Evolutionary conservation across 2,329 filamentous ascomycete genomes (phyloP).

Genomic region (Sarocladium brachiariae): DNA sequence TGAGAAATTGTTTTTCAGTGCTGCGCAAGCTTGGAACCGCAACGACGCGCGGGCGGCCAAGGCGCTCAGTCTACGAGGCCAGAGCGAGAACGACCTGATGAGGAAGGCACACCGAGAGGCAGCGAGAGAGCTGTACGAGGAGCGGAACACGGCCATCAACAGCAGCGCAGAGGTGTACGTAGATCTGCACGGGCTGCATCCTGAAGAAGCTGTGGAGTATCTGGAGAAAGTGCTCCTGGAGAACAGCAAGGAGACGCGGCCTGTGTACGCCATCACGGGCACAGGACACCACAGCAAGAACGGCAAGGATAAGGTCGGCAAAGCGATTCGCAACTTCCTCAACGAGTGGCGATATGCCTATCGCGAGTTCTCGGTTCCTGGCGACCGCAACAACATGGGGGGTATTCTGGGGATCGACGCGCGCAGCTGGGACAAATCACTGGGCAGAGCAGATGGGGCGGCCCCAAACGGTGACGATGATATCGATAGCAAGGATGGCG

Average conservation of each 20-base stretch:
- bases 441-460: slow-evolving; percentile 37
- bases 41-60: slow-evolving; percentile 96
- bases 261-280: slow-evolving; percentile 92
- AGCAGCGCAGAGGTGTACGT: slow-evolving; percentile 74
- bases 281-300: slow-evolving; percentile 98
- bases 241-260: slow-evolving; percentile 64
- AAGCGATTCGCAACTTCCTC: slow-evolving; percentile 82
- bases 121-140: slow-evolving; percentile 84
- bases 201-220: slow-evolving; percentile 93
- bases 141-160: slow-evolving; percentile 68
- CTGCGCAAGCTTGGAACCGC: slow-evolving; percentile 96
- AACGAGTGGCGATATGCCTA: slow-evolving; percentile 96
- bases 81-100: slow-evolving; percentile 97
- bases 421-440: slow-evolving; percentile 58
- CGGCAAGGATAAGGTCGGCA: slow-evolving; percentile 96
- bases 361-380: slow-evolving; percentile 91
- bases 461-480: slow-evolving; percentile 28
- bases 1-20: slow-evolving; percentile 43
- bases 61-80: slow-evolving; percentile 84
- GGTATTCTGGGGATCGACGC: slow-evolving; percentile 67
- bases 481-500: slow-evolving; percentile 27
- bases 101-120: slow-evolving; percentile 93
- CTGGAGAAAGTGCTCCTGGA: slow-evolving; percentile 81
- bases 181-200: slow-evolving; percentile 95
- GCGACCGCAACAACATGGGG: slow-evolving; percentile 77